These are phyloP conservation scores for Orobanche coerulescens DNA, from an alignment of 257 asterid genomes.

Conservation along the genomic window DNA sequence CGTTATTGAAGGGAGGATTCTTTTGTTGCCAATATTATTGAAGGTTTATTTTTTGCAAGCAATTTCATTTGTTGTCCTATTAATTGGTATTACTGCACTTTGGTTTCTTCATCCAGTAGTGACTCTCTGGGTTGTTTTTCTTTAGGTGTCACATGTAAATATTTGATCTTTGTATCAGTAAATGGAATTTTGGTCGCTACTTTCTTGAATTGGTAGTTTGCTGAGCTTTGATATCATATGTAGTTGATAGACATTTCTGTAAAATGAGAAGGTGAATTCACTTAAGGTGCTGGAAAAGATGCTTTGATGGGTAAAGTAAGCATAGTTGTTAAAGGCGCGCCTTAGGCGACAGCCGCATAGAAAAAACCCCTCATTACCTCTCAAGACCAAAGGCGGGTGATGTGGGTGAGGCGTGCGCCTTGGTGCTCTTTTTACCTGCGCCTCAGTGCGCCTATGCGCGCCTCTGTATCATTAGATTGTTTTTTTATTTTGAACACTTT, in stretches of 20 bases:
- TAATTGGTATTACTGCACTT: not conserved
- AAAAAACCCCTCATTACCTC: too few species aligned
- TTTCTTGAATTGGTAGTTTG: not conserved
- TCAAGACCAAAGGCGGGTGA: too few species aligned
- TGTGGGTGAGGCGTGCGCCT: too few species aligned
- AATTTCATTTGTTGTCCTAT: not conserved
- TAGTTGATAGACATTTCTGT: not conserved
- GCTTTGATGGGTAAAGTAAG: not conserved
- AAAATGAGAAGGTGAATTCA: not conserved
- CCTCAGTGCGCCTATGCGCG: too few species aligned
- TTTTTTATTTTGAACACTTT: too few species aligned
- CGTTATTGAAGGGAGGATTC: not conserved
- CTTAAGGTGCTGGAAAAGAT: not conserved
- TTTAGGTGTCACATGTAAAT: not conserved
- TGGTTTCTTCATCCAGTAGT: not conserved
- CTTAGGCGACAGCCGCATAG: too few species aligned
- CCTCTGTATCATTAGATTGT: too few species aligned
- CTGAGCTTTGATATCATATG: not conserved
- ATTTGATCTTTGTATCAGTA: not conserved
- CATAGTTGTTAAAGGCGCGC: too few species aligned
- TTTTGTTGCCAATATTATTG: not conserved
- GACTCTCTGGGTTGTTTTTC: not conserved
- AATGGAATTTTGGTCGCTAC: too few species aligned
- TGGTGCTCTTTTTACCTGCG: too few species aligned
- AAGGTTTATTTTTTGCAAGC: not conserved